A percentile compares a stretch with the other conserved stretches of the same genome.
phyloP scores from a whole-genome alignment of 1,284 basidiomycete genomes.

The Sanghuangporus sanghuang region DNA sequence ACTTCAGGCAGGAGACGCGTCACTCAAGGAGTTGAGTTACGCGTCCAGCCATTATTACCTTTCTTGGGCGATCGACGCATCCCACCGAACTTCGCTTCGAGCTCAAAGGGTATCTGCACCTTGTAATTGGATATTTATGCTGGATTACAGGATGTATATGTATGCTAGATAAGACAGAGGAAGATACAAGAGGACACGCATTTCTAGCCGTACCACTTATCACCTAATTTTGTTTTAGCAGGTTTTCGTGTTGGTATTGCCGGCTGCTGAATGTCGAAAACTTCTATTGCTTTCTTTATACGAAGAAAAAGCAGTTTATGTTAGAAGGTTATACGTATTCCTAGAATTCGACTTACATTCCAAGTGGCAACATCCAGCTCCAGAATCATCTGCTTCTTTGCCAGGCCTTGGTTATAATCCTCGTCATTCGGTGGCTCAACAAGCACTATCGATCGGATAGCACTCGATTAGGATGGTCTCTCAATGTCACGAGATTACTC shows the following conservation, averaged over 20 bases:
- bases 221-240: conserved; percentile 47
- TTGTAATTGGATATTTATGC: neutral
- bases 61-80: neutral
- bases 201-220: conserved; percentile 61
- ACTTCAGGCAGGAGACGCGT: neutral
- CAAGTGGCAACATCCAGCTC: conserved; percentile 84
- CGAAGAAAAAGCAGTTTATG: neutral
- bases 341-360: conserved; percentile 43
- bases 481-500: conserved; percentile 23
- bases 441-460: neutral
- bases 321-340: neutral
- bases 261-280: conserved; percentile 69
- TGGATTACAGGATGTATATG: neutral
- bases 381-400: conserved; percentile 78
- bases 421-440: conserved; percentile 52
- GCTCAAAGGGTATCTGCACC: neutral
- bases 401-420: conserved; percentile 59
- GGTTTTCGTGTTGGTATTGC: conserved; percentile 62
- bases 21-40: conserved; percentile 7
- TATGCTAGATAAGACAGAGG: neutral
- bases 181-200: neutral
- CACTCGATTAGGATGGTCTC: neutral
- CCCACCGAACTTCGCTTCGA: neutral
- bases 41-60: conserved; percentile 3
- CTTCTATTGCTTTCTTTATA: conserved; percentile 71